Conservation (phyloP, 129 eudicot species). For the Flaveria sonorensis region DNA sequence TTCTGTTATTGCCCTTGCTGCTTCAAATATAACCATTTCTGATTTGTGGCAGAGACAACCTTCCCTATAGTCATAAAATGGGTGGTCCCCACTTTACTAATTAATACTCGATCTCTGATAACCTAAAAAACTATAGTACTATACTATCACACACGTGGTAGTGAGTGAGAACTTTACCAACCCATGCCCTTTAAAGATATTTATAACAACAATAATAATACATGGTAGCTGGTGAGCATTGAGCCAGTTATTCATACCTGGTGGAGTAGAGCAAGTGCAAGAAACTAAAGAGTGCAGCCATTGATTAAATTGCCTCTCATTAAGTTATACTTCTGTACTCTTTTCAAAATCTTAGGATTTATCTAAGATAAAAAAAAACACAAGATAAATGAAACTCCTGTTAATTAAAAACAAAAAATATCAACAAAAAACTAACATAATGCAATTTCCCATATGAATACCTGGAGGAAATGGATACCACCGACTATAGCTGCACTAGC, state of each 20-base stretch:
- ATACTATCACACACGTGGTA: background rate
- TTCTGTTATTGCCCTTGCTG: slow-evolving; percentile 93
- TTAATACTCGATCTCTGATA: slow-evolving; percentile 79
- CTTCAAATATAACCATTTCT: slow-evolving; percentile 95
- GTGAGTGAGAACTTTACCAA: slow-evolving; percentile 10
- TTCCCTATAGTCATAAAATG: slow-evolving; percentile 93
- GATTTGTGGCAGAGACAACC: slow-evolving; percentile 95
- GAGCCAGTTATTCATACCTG: slow-evolving; percentile 49
- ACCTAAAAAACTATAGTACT: slow-evolving; percentile 63
- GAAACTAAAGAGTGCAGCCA: slow-evolving; percentile 94
- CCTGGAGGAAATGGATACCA: slow-evolving; percentile 96
- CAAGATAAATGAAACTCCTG: background rate
- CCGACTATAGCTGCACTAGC: slow-evolving; percentile 98
- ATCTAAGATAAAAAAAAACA: slow-evolving; percentile 48
- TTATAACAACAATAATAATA: slow-evolving; percentile 3
- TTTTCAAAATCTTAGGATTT: slow-evolving; percentile 79
- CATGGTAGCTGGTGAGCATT: slow-evolving; percentile 44
- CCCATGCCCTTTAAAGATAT: slow-evolving; percentile 30
- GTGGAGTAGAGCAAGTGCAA: slow-evolving; percentile 88
- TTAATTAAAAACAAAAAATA: background rate
- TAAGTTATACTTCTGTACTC: slow-evolving; percentile 83
- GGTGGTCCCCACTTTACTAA: slow-evolving; percentile 83
- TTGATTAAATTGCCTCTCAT: slow-evolving; percentile 79
- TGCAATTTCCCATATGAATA: slow-evolving; percentile 28
- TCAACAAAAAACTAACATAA: slow-evolving; percentile 5